A percentile compares a stretch with the other conserved stretches of the same genome.
phyloP scores from a whole-genome alignment of 2,329 filamentous ascomycete genomes.

The Monosporascus sp. region DNA sequence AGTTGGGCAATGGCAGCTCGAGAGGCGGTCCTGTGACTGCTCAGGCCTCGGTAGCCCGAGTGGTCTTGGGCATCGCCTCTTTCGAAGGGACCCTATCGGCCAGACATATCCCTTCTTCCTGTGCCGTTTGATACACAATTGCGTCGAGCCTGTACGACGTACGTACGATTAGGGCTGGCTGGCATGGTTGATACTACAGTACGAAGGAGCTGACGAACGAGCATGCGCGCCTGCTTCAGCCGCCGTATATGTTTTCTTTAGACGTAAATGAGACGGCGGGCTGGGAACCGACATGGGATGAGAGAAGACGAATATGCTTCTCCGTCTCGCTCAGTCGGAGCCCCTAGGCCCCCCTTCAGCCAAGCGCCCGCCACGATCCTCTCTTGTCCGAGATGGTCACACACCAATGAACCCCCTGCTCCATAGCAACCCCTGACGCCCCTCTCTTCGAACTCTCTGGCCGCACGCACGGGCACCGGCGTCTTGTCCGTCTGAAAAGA shows the following conservation, averaged over 20 bases:
- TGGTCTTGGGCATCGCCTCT: not conserved
- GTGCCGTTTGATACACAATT: not conserved
- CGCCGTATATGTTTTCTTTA: not conserved
- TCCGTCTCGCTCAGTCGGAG: not conserved
- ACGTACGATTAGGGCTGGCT: not conserved
- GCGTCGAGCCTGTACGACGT: not conserved
- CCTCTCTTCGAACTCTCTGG: not conserved
- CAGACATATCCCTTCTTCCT: not conserved
- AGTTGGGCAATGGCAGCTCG: not conserved
- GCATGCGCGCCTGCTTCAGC: not conserved
- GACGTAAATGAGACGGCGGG: not conserved
- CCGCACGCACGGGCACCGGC: not conserved
- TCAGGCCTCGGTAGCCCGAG: not conserved
- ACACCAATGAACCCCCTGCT: not conserved
- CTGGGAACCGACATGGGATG: not conserved
- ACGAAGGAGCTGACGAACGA: not conserved
- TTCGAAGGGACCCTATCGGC: not conserved
- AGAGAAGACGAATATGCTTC: not conserved
- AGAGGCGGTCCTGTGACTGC: not conserved
- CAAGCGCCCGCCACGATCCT: not conserved
- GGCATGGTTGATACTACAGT: not conserved
- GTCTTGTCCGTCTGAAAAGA: not conserved
- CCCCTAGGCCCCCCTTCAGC: not conserved
- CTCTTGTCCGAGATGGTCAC: not conserved
- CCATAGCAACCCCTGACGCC: not conserved